Evolutionary conservation across 75 land plant species (phyloP).

Genomic region (Cupressus sempervirens): DNA sequence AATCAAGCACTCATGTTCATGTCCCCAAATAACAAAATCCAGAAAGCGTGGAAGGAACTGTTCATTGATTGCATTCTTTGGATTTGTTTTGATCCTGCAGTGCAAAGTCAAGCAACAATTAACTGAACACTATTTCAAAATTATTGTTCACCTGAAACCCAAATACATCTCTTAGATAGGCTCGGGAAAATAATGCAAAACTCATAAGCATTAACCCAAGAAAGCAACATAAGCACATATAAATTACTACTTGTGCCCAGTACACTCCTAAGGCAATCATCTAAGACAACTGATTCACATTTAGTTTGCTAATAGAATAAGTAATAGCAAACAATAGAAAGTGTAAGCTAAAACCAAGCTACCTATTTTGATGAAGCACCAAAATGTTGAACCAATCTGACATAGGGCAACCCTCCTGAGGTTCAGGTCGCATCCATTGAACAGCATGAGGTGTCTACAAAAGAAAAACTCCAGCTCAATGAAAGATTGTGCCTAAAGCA

Average conservation of each 20-base stretch:
- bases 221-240: neutral
- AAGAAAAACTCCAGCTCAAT: neutral
- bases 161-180: neutral
- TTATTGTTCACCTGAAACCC: neutral
- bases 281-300: neutral
- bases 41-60: conserved; percentile 91
- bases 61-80: conserved; percentile 98
- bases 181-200: neutral
- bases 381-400: conserved; percentile 98
- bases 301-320: neutral
- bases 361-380: conserved; percentile 98
- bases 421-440: conserved; percentile 96
- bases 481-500: neutral
- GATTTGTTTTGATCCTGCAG: conserved; percentile 90
- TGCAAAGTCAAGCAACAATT: neutral
- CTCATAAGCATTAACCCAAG: neutral
- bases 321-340: neutral
- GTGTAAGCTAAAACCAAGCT: neutral
- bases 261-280: neutral
- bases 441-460: conserved; percentile 96
- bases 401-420: conserved; percentile 59
- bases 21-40: conserved; percentile 97
- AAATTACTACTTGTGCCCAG: neutral
- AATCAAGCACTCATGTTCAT: conserved; percentile 95
- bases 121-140: neutral